Base-by-base conservation (phyloP, 306 rosid genomes). In the Luffa aegyptiaca region DNA sequence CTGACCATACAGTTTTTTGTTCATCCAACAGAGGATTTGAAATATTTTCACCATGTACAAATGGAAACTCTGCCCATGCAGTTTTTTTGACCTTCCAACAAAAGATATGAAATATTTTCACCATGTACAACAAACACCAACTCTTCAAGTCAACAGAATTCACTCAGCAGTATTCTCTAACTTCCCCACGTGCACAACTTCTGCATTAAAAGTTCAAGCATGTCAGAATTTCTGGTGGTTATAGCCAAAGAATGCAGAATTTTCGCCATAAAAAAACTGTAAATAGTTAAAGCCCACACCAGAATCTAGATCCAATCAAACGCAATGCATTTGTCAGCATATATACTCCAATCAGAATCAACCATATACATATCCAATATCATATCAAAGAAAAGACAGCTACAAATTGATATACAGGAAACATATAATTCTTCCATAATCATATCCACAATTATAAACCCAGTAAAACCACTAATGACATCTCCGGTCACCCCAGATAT, bases 151-250 rank as follows among this genome's bases (percentile, higher is more conserved):
- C 62, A 49, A 37, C 55, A 51, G n/a, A 3, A 20, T 81, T 21
- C 63, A 70, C 52, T 10, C 49, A 35, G 12, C 75, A 69, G 53
- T 53, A 45, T 46, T 53, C 64, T 46, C n/a, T 68, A 21, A 17
- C 20, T 35, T 52, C 42, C 70, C 26, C 81, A 63, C 39, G 7
- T 20, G 64, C 61, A 62, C 57, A 45, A 39, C 33, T 80, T 84
- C 90, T 85, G 83, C 79, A 49, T 48, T 62, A 61, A 31, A 39
- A 61, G 44, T 35, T 45, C 35, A 61, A 78, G 55, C 12, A 42
- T 17, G 57, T 78, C 5, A 48, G 77, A 26, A 33, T 9, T 70
- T 21, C 18, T 20, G 17, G 76, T 45, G 31, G 18, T 18, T 10
- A 20, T 44, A 4, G 55, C 55, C 14, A 20, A 20, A 11, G 2